phyloP scores from a whole-genome alignment of 1,139 yeast species.

The Diutina neorugosa region DNA sequence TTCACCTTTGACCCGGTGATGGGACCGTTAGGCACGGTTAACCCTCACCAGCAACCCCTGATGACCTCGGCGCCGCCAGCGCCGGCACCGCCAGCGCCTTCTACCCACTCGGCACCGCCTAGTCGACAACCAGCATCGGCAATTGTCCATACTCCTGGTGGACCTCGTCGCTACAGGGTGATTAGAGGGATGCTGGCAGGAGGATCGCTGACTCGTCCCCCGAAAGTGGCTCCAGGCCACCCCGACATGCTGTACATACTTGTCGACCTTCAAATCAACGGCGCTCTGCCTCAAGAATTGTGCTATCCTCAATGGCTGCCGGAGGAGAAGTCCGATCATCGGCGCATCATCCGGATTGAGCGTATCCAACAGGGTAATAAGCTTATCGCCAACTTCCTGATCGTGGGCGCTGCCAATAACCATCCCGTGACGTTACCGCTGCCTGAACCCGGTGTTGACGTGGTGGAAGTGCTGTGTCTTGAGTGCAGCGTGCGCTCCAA shows the following conservation, averaged over 20 bases:
- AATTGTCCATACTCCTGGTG: not conserved
- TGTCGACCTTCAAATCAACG: slow-evolving; percentile 30
- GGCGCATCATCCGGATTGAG: slow-evolving; percentile 49
- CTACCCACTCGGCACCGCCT: not conserved
- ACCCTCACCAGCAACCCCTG: not conserved
- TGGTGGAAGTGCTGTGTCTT: slow-evolving; percentile 46
- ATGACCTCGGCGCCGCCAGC: not conserved
- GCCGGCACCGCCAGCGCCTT: not conserved
- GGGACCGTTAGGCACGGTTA: not conserved
- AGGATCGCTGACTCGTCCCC: slow-evolving; percentile 45
- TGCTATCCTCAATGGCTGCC: slow-evolving; percentile 40
- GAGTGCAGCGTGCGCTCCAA: slow-evolving; percentile 15
- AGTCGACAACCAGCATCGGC: not conserved
- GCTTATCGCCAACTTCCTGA: slow-evolving; percentile 35
- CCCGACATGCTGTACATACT: slow-evolving; percentile 27
- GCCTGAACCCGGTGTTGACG: slow-evolving; percentile 29
- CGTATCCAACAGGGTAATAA: slow-evolving; percentile 36
- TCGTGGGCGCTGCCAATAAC: slow-evolving; percentile 40
- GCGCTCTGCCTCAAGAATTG: slow-evolving; percentile 33
- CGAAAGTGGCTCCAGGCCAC: slow-evolving; percentile 24
- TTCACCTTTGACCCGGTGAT: not conserved
- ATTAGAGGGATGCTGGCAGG: slow-evolving; percentile 50
- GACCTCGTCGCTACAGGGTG: slow-evolving; percentile 23
- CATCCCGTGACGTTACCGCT: slow-evolving; percentile 27
- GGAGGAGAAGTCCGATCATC: slow-evolving; percentile 33